These are phyloP conservation scores for Telfairia occidentalis DNA, from an alignment of 331 rosid species.

Conservation along the genomic window DNA sequence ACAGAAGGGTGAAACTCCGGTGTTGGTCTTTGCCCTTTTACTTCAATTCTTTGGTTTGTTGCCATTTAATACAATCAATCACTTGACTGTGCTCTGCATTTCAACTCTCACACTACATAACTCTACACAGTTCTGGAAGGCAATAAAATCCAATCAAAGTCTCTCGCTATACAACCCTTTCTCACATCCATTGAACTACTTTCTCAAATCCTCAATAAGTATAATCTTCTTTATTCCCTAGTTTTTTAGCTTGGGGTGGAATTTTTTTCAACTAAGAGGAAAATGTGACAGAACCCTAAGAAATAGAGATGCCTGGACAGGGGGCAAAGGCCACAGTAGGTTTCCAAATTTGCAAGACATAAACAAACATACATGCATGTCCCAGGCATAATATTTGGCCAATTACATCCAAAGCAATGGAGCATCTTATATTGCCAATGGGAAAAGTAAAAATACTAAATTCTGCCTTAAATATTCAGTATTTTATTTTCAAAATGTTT, in stretches of 20 bases:
- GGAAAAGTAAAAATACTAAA: no score
- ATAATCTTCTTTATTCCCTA: not conserved
- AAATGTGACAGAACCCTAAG: not conserved
- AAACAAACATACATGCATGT: not conserved
- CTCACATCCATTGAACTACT: not conserved
- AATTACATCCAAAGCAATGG: not conserved
- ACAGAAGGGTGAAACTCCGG: not conserved
- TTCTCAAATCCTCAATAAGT: not conserved
- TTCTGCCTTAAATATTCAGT: not conserved
- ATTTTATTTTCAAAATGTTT: not conserved
- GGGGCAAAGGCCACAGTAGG: not conserved
- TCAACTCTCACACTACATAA: not conserved
- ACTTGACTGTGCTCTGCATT: not conserved
- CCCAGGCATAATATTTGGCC: not conserved
- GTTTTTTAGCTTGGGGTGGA: not conserved
- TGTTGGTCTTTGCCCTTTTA: not conserved
- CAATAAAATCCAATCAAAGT: not conserved
- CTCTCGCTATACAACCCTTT: not conserved
- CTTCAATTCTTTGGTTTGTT: not conserved
- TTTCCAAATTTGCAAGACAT: not conserved
- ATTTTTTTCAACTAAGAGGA: not conserved
- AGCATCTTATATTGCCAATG: not conserved
- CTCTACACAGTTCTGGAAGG: not conserved
- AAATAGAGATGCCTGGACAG: not conserved
- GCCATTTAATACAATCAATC: not conserved